Evolutionary conservation across 768 basidiomycete species (phyloP).

Genomic region (Infundibulicybe gibba): DNA sequence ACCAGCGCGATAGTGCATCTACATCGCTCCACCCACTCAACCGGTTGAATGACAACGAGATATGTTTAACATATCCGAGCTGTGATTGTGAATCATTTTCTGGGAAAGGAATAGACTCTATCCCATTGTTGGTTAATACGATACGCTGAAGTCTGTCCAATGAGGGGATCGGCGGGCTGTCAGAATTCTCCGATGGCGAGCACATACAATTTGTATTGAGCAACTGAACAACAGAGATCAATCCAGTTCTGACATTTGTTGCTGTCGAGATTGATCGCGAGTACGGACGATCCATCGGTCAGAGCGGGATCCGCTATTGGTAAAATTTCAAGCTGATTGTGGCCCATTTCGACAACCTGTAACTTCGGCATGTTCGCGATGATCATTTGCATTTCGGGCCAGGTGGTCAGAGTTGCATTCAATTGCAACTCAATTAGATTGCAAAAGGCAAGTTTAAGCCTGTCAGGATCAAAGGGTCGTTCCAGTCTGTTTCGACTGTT

Average conservation of each 20-base stretch:
- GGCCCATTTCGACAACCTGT: conserved; percentile 61
- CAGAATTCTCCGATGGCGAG: conserved; percentile 8
- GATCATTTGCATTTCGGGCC: conserved; percentile 60
- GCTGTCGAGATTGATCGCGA: conserved; percentile 65
- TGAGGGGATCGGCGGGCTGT: conserved; percentile 5
- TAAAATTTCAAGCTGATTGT: conserved; percentile 52
- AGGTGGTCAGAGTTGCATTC: conserved; percentile 68
- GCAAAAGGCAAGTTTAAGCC: conserved; percentile 40
- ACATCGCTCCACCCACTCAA: conserved; percentile 59
- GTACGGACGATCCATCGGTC: conserved; percentile 27
- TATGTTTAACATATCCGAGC: conserved; percentile 41
- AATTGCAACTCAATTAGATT: conserved; percentile 65
- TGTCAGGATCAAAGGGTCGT: conserved; percentile 25
- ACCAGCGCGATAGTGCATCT: conserved; percentile 66
- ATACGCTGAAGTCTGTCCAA: conserved; percentile 61
- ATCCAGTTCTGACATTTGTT: conserved; percentile 62
- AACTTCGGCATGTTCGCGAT: conserved; percentile 52
- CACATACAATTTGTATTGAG: conserved; percentile 43
- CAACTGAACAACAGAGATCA: conserved; percentile 40
- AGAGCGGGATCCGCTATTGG: conserved; percentile 14
- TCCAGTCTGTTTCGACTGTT: conserved; percentile 67
- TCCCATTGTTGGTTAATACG: conserved; percentile 60
- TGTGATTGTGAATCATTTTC: conserved; percentile 12
- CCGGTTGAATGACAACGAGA: conserved; percentile 62
- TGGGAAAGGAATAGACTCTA: conserved; percentile 47